Evolutionary conservation across 345 rosid species (phyloP).

Genomic region (Aquilaria malaccensis): DNA sequence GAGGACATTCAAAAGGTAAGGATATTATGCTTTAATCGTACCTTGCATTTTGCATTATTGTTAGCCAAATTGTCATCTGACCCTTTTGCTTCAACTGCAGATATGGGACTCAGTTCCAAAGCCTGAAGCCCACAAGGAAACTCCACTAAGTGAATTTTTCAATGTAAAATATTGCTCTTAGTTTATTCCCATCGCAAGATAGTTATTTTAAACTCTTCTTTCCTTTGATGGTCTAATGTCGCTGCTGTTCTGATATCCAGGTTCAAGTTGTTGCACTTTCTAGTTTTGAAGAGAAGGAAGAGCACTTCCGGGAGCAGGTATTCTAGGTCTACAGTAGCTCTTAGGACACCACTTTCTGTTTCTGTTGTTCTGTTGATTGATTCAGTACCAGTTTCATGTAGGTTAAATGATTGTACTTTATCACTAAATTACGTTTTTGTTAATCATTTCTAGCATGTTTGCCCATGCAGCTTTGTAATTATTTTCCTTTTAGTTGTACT

Average conservation of each 20-base stretch:
- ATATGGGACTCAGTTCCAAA: slow-evolving; percentile 97
- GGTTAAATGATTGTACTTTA: no score
- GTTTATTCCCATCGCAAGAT: background rate
- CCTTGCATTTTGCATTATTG: slow-evolving; percentile 10
- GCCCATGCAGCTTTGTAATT: no score
- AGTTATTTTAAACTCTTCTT: slow-evolving; percentile 6
- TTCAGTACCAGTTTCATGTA: no score
- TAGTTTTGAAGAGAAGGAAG: slow-evolving; percentile 98
- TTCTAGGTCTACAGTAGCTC: background rate
- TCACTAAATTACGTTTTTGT: no score
- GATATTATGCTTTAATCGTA: slow-evolving; percentile 12
- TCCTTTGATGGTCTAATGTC: slow-evolving; percentile 8
- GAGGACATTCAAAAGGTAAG: slow-evolving; percentile 97
- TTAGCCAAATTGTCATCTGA: slow-evolving; percentile 9
- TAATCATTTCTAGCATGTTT: no score
- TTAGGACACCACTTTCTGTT: no score
- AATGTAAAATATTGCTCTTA: slow-evolving; percentile 44
- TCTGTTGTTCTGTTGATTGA: no score
- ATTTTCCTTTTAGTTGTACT: no score
- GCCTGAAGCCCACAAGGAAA: slow-evolving; percentile 89
- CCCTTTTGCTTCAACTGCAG: slow-evolving; percentile 34
- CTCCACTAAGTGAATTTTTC: slow-evolving; percentile 93
- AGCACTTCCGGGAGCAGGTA: slow-evolving; percentile 96
- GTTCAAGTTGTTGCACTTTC: slow-evolving; percentile 97
- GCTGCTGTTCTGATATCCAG: slow-evolving; percentile 31